phyloP scores from a whole-genome alignment of 257 asterid species.

The Ajuga chamaepitys region DNA sequence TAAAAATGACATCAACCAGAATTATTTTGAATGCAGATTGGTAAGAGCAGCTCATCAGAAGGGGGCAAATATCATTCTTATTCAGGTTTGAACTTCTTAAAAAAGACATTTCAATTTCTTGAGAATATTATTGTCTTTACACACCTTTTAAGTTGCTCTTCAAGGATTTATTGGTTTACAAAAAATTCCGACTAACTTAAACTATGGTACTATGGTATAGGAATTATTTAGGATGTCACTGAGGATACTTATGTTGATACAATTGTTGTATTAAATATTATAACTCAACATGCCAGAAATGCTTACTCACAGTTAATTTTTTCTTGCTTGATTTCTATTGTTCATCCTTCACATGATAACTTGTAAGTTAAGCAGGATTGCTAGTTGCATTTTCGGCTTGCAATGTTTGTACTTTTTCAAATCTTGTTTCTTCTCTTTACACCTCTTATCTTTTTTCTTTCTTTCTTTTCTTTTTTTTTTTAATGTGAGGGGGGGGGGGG shows the following conservation, averaged over 20 bases:
- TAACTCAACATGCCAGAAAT: not conserved
- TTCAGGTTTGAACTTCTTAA: slow-evolving; percentile 50
- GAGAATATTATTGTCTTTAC: not conserved
- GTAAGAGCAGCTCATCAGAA: slow-evolving; percentile 81
- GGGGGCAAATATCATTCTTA: slow-evolving; percentile 89
- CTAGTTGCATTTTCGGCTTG: too few species aligned
- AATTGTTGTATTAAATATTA: not conserved
- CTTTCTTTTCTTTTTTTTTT: too few species aligned
- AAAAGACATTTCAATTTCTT: not conserved
- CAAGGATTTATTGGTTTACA: not conserved
- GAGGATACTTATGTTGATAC: not conserved
- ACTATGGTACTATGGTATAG: not conserved
- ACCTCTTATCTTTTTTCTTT: too few species aligned
- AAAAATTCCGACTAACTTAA: not conserved
- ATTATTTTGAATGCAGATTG: slow-evolving; percentile 51
- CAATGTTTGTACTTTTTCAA: too few species aligned
- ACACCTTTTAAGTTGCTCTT: not conserved
- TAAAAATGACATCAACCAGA: not conserved
- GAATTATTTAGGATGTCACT: not conserved
- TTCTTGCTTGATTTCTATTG: not conserved
- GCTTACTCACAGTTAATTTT: too few species aligned
- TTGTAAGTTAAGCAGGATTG: too few species aligned
- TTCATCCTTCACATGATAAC: too few species aligned
- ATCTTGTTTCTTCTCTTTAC: too few species aligned
- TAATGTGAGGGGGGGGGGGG: too few species aligned